Evolutionary conservation across 257 asterid species (phyloP).

Genomic region (Ocimum tenuiflorum): DNA sequence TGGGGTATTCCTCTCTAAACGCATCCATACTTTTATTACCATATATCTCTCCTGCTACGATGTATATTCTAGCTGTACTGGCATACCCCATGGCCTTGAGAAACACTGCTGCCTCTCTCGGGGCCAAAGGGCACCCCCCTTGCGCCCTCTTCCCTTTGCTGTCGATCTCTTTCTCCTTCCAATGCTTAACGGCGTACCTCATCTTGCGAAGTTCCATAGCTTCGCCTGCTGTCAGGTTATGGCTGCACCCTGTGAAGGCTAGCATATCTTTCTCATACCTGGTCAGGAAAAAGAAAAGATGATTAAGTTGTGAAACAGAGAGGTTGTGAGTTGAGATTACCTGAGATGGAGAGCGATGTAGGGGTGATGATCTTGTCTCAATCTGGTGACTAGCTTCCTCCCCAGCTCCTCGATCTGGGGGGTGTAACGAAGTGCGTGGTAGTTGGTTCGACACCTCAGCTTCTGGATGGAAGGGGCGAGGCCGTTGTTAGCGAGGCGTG

Average conservation of each 20-base stretch:
- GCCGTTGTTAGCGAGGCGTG: conserved; percentile 58
- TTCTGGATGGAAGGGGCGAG: conserved; percentile 47
- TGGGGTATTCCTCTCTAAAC: conserved; percentile 39
- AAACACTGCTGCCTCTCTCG: conserved; percentile 59
- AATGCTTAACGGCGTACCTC: conserved; percentile 48
- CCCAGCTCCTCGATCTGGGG: conserved; percentile 53
- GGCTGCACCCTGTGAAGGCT: conserved; percentile 75
- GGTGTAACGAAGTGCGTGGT: conserved; percentile 45
- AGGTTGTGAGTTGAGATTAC: neutral
- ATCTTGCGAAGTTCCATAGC: conserved; percentile 45
- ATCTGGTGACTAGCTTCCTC: conserved; percentile 34
- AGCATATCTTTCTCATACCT: conserved; percentile 78
- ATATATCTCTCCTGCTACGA: conserved; percentile 56
- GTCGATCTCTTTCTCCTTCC: conserved; percentile 58
- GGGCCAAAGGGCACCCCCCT: conserved; percentile 66
- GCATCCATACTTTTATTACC: conserved; percentile 49
- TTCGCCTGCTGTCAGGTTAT: conserved; percentile 35
- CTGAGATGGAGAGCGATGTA: conserved; percentile 67
- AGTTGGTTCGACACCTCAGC: conserved; percentile 57
- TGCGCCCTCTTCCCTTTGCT: conserved; percentile 31
- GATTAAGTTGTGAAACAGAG: no score
- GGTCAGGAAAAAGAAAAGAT: no score
- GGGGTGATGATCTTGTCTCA: conserved; percentile 30
- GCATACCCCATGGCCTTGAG: conserved; percentile 70
- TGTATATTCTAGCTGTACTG: conserved; percentile 34